Evolutionary conservation across 2,329 filamentous ascomycete genomes (phyloP).

Genomic region (Aspergillus unguis): DNA sequence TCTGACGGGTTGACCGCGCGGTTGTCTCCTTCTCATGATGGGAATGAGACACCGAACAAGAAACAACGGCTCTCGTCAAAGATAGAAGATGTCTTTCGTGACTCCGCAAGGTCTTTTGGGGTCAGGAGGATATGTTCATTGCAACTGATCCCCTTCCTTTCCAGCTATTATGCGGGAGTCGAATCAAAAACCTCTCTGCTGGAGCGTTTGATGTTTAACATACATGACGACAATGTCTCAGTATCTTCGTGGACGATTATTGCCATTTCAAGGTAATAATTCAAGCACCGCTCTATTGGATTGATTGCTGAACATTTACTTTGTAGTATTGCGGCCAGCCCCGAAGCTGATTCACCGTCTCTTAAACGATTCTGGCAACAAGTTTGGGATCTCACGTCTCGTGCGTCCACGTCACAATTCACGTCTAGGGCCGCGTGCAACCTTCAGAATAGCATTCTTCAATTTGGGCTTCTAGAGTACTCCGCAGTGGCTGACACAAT

Average conservation of each 20-base stretch:
- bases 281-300: neutral
- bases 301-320: conserved; percentile 11
- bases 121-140: conserved; percentile 48
- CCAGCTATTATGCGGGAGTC: conserved; percentile 44
- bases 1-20: conserved; percentile 26
- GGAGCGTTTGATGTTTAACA: conserved; percentile 55
- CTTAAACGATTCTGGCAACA: conserved; percentile 62
- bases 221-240: conserved; percentile 65
- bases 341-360: conserved; percentile 36
- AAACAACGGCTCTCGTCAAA: conserved; percentile 36
- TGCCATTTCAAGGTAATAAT: conserved; percentile 67
- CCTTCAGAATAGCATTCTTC: conserved; percentile 66
- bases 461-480: conserved; percentile 63
- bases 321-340: conserved; percentile 32
- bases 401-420: conserved; percentile 65
- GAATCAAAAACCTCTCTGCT: conserved; percentile 58
- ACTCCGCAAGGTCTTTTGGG: conserved; percentile 36
- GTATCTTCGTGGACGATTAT: conserved; percentile 80
- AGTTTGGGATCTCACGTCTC: conserved; percentile 69
- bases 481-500: conserved; percentile 65
- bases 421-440: conserved; percentile 76
- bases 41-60: conserved; percentile 28
- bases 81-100: conserved; percentile 36
- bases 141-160: conserved; percentile 55
- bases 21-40: conserved; percentile 8